A percentile compares a stretch with the other conserved stretches of the same genome.
These are phyloP conservation scores for Populus hybrid DNA, from an alignment of 441 rosid species.

Conservation along the genomic window DNA sequence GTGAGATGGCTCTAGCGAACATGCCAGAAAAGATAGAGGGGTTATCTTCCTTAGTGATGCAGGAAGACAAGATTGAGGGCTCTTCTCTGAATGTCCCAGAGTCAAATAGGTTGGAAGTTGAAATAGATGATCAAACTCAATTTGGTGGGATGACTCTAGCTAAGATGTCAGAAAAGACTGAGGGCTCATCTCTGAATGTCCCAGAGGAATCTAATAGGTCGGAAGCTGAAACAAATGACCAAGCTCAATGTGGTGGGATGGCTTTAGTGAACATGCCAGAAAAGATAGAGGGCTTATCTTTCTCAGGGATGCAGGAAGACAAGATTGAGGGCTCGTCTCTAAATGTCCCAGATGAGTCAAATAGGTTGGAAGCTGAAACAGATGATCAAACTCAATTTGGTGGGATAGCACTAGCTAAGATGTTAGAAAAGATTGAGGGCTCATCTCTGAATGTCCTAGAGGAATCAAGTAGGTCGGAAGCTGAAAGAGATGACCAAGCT, in stretches of 20 bases:
- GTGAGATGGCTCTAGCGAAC: neutral
- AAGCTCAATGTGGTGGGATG: neutral
- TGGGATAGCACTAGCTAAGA: neutral
- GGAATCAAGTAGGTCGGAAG: slow-evolving; percentile 6
- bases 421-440: neutral
- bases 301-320: neutral
- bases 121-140: neutral
- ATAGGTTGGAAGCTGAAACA: neutral
- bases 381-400: neutral
- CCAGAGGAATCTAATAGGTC: neutral
- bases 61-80: slow-evolving; percentile 2
- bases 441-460: neutral
- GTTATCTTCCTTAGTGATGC: neutral
- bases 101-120: neutral
- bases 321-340: neutral
- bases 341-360: neutral
- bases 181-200: neutral
- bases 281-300: neutral
- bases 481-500: slow-evolving; percentile 13
- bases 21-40: neutral
- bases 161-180: neutral
- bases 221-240: slow-evolving; percentile 18
- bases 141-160: neutral
- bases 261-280: neutral
- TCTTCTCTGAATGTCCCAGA: neutral